A percentile compares a stretch with the other conserved stretches of the same genome.
Conservation (phyloP, 306 rosid species). For the Vigna nakashimae region DNA sequence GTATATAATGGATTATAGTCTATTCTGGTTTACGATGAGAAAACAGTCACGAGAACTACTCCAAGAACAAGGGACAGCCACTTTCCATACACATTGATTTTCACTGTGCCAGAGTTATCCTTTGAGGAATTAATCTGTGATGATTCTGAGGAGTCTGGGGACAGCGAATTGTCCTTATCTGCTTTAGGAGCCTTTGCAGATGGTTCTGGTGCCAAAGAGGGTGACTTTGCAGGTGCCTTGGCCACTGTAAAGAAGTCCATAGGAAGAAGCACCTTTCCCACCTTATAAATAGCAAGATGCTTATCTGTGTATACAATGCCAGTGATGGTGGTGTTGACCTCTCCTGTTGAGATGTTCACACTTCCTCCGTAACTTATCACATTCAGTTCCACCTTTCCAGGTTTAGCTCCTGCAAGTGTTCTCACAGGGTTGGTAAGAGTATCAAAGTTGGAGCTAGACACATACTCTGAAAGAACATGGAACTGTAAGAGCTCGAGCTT, state of each 20-base stretch:
- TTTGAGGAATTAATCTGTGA: constrained; percentile 16
- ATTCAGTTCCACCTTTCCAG: constrained; percentile 59
- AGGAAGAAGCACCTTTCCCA: constrained; percentile 67
- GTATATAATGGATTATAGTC: neutral
- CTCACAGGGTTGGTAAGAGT: constrained; percentile 68
- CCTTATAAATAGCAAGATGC: constrained; percentile 70
- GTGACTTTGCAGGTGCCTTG: constrained; percentile 51
- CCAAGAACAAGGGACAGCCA: constrained; percentile 32
- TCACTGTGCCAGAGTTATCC: constrained; percentile 29
- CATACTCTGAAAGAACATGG: constrained; percentile 59
- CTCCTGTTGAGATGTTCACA: constrained; percentile 69
- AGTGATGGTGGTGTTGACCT: constrained; percentile 61
- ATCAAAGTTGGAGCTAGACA: constrained; percentile 65
- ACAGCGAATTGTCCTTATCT: constrained; percentile 42
- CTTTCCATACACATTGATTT: constrained; percentile 20
- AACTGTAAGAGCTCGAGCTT: constrained; percentile 67
- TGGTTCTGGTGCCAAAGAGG: constrained; percentile 44
- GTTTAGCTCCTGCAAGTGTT: constrained; percentile 68
- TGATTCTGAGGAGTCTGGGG: constrained; percentile 36
- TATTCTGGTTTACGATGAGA: neutral
- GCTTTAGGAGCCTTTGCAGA: constrained; percentile 49
- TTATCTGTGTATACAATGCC: constrained; percentile 67
- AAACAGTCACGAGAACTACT: neutral
- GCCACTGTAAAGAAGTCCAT: constrained; percentile 56
- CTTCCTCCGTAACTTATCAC: constrained; percentile 65